Evolutionary conservation across 768 basidiomycete species (phyloP).

Genomic region (Leucogyrophana mollusca): DNA sequence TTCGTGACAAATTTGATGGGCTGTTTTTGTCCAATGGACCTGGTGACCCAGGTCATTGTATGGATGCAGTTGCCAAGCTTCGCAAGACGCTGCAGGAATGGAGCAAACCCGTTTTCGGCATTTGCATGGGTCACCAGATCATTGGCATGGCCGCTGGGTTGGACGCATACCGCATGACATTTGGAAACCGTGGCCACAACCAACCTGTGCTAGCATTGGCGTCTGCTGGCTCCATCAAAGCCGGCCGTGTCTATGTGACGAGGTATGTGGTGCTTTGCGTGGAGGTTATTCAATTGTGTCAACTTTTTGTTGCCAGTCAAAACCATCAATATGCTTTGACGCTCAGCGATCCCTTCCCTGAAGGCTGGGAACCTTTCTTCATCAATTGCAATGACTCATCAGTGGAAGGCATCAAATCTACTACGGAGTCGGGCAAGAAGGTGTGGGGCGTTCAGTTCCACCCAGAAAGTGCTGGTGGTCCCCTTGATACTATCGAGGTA

Average conservation of each 20-base stretch:
- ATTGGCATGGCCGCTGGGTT: constrained; percentile 97
- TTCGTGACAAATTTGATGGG: constrained; percentile 90
- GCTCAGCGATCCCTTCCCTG: constrained; percentile 92
- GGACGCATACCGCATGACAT: constrained; percentile 97
- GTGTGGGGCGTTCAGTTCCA: constrained; percentile 99
- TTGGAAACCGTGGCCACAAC: constrained; percentile 99
- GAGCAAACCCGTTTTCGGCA: constrained; percentile 93
- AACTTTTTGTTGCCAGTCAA: constrained; percentile 50
- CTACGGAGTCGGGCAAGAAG: constrained; percentile 80
- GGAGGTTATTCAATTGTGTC: background rate
- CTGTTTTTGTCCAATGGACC: constrained; percentile 97
- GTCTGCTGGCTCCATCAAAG: constrained; percentile 89
- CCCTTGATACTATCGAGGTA: constrained; percentile 96
- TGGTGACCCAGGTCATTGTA: constrained; percentile 88
- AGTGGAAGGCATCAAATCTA: constrained; percentile 98
- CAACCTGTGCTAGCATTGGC: constrained; percentile 97
- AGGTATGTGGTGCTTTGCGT: constrained; percentile 44
- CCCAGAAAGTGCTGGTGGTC: constrained; percentile 97
- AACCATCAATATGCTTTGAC: constrained; percentile 99
- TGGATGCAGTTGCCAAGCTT: constrained; percentile 79
- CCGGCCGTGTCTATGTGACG: constrained; percentile 96
- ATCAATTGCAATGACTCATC: constrained; percentile 99
- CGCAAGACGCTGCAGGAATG: constrained; percentile 84
- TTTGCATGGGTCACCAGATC: constrained; percentile 99
- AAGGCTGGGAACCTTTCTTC: constrained; percentile 98